Conservation (phyloP, 148 eudicot species). For the Nyssa sinensis region DNA sequence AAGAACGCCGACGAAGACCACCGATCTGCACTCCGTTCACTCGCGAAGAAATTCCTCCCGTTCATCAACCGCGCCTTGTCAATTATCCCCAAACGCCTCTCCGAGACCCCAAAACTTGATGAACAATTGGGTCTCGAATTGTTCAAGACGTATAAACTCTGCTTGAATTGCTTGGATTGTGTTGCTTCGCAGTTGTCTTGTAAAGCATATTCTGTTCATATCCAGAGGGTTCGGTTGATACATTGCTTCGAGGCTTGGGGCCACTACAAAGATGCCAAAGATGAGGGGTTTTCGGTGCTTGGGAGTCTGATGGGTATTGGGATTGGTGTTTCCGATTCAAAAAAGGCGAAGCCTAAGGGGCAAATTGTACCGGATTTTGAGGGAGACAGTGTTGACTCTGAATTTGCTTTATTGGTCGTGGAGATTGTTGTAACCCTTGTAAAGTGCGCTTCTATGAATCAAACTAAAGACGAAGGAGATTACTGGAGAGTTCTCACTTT, state of each 20-base stretch:
- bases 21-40: constrained; percentile 40
- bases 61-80: constrained; percentile 51
- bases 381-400: constrained; percentile 32
- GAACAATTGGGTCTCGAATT: constrained; percentile 22
- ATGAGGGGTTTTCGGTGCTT: constrained; percentile 56
- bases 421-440: constrained; percentile 52
- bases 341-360: constrained; percentile 10
- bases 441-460: constrained; percentile 48
- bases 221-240: constrained; percentile 52
- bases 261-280: constrained; percentile 45
- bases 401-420: constrained; percentile 48
- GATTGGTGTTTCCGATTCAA: constrained; percentile 15
- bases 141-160: constrained; percentile 42
- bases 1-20: constrained; percentile 21
- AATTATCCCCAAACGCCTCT: constrained; percentile 62
- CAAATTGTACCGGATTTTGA: constrained; percentile 37
- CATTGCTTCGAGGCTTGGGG: constrained; percentile 64
- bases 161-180: constrained; percentile 48
- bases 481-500: constrained; percentile 41
- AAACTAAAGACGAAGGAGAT: constrained; percentile 41
- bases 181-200: constrained; percentile 49
- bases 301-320: constrained; percentile 31
- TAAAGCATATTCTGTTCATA: constrained; percentile 47
- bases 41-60: constrained; percentile 52
- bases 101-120: constrained; percentile 46